phyloP scores from a whole-genome alignment of 495 filamentous ascomycete genomes.

The Penicillium maclennaniae region DNA sequence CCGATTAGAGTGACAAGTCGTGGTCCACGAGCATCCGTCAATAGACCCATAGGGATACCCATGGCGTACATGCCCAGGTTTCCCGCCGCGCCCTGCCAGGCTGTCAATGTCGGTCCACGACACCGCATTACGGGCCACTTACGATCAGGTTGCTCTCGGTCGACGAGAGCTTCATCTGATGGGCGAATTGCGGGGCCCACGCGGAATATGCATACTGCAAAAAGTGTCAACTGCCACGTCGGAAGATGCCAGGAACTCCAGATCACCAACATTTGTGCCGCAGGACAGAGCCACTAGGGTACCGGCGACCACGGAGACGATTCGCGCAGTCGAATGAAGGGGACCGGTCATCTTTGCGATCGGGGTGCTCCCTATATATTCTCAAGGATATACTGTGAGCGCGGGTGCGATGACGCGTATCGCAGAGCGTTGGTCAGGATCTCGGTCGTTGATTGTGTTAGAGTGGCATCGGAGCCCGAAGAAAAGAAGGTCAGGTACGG shows the following conservation, averaged over 20 bases:
- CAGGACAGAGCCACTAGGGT: conserved; percentile 83
- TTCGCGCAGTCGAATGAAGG: conserved; percentile 38
- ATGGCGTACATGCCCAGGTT: conserved; percentile 93
- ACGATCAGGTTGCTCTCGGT: conserved; percentile 90
- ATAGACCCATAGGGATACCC: conserved; percentile 83
- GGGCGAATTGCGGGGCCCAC: conserved; percentile 94
- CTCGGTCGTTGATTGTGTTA: background rate
- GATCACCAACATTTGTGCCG: conserved; percentile 76
- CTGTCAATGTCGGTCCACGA: conserved; percentile 15
- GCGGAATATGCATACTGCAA: conserved; percentile 93
- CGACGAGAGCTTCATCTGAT: conserved; percentile 76
- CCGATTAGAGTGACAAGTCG: conserved; percentile 72
- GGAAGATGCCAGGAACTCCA: background rate
- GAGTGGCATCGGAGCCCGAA: conserved; percentile 14
- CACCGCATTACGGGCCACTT: conserved; percentile 24
- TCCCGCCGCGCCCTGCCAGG: conserved; percentile 68
- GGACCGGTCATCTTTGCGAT: conserved; percentile 25
- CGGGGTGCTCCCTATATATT: conserved; percentile 2
- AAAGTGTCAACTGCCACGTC: conserved; percentile 6
- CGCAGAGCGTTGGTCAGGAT: conserved; percentile 7
- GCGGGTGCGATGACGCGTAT: conserved; percentile 9
- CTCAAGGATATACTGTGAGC: background rate
- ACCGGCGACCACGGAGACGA: conserved; percentile 79
- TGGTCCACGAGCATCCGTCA: conserved; percentile 82
- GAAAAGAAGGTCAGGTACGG: conserved; percentile 2